Evolutionary conservation across 257 asterid genomes (phyloP).

Genomic region (Salvia rosmarinus): DNA sequence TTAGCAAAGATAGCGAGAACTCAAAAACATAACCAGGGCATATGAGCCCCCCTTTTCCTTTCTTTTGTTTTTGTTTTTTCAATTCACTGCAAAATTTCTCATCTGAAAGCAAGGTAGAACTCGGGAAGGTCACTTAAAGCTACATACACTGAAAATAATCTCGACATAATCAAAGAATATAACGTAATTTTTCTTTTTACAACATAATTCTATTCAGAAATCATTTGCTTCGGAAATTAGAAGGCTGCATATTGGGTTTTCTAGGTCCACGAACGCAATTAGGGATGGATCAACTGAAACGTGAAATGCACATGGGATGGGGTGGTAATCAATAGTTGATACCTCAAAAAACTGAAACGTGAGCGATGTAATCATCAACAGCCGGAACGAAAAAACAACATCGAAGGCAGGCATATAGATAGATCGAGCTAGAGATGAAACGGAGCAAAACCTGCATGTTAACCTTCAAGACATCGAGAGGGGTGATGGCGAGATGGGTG

Average conservation of each 20-base stretch:
- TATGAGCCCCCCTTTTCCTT: too few species aligned
- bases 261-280: not conserved
- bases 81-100: not conserved
- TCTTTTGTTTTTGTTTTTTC: too few species aligned
- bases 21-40: slow-evolving; percentile 4
- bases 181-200: too few species aligned
- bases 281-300: not conserved
- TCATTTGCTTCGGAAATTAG: not conserved
- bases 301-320: not conserved
- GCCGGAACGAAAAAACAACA: not conserved
- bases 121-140: not conserved
- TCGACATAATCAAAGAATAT: not conserved
- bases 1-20: slow-evolving; percentile 24
- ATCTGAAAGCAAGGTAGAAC: not conserved
- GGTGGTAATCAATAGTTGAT: not conserved
- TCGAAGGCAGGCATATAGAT: not conserved
- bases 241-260: not conserved
- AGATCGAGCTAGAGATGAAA: not conserved
- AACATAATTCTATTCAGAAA: not conserved
- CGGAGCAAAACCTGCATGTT: slow-evolving; percentile 62
- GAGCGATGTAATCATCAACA: not conserved
- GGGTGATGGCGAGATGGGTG: slow-evolving; percentile 74
- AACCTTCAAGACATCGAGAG: slow-evolving; percentile 77
- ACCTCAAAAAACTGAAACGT: not conserved
- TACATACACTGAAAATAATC: not conserved